phyloP scores from a whole-genome alignment of 2,329 filamentous ascomycete genomes.

The Xenoacremonium recifei region DNA sequence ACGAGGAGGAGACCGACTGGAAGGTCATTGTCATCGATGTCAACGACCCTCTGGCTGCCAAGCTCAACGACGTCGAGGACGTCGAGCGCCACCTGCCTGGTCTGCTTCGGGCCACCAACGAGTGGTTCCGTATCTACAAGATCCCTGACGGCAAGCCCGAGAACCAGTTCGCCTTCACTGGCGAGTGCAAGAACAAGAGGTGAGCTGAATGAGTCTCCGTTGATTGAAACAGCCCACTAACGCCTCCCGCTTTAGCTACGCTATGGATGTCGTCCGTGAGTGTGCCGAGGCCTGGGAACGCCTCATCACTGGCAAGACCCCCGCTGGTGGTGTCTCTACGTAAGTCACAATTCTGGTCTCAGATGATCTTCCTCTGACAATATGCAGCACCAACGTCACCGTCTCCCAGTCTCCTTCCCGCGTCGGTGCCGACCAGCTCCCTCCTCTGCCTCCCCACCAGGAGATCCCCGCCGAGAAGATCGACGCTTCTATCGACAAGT shows the following conservation, averaged over 20 bases:
- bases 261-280: slow-evolving; percentile 92
- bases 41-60: slow-evolving; percentile 92
- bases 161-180: slow-evolving; percentile 99
- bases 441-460: slow-evolving; percentile 76
- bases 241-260: slow-evolving; percentile 60
- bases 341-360: too few relatives aligned
- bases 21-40: slow-evolving; percentile 99
- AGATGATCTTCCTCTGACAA: too few relatives aligned
- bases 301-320: slow-evolving; percentile 86
- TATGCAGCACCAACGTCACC: slow-evolving; percentile 73
- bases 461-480: slow-evolving; percentile 84
- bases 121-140: slow-evolving; percentile 99
- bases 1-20: slow-evolving; percentile 99
- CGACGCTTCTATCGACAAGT: slow-evolving; percentile 97
- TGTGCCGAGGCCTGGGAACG: slow-evolving; percentile 97
- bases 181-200: slow-evolving; percentile 99
- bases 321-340: slow-evolving; percentile 75
- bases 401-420: slow-evolving; percentile 73
- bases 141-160: slow-evolving; percentile 99
- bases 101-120: slow-evolving; percentile 94
- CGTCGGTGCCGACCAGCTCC: slow-evolving; percentile 66
- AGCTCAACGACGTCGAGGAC: slow-evolving; percentile 98
- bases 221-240: slow-evolving; percentile 1
- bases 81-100: slow-evolving; percentile 97
- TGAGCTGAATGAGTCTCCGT: slow-evolving; percentile 39